Conservation (phyloP, 345 rosid genomes). For the Triadica sebifera region DNA sequence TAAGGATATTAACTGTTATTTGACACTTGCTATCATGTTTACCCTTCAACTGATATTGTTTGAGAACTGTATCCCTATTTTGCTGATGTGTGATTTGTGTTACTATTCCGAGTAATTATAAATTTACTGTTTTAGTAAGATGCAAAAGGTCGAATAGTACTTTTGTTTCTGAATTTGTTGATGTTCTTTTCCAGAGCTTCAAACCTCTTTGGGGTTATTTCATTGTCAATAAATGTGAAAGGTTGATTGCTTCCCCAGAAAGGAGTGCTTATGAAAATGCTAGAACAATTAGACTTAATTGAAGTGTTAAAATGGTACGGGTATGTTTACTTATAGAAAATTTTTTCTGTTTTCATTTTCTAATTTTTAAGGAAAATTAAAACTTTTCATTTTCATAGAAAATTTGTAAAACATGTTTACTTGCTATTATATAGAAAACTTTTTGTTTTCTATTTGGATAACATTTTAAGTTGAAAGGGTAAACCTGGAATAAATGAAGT, state of each 20-base stretch:
- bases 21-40: background rate
- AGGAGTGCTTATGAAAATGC: background rate
- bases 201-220: background rate
- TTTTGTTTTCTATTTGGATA: too few species aligned
- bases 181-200: background rate
- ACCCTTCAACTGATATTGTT: background rate
- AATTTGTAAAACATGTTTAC: too few species aligned
- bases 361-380: too few species aligned
- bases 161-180: background rate
- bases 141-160: background rate
- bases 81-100: background rate
- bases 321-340: too few species aligned
- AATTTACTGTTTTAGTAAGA: background rate
- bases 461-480: too few species aligned
- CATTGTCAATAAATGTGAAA: background rate
- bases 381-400: too few species aligned
- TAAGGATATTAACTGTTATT: conserved; percentile 29
- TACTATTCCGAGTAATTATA: background rate
- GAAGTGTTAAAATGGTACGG: too few species aligned
- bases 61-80: background rate
- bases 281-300: background rate
- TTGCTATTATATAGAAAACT: too few species aligned
- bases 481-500: too few species aligned
- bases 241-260: background rate
- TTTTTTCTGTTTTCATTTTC: too few species aligned